Evolutionary conservation across 106 monocot species (phyloP).

Genomic region (Triglochin maritima): DNA sequence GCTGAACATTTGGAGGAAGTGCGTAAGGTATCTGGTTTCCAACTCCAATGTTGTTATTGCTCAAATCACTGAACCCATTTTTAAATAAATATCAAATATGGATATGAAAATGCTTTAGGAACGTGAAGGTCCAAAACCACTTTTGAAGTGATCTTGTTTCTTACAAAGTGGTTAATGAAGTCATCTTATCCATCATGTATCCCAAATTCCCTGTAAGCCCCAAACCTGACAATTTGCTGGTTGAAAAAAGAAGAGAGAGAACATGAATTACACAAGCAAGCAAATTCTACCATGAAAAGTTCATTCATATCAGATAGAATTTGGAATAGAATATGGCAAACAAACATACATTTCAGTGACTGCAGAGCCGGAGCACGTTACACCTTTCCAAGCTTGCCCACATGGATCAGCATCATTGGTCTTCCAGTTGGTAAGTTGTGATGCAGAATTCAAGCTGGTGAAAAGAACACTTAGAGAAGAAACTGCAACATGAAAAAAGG

Average conservation of each 20-base stretch:
- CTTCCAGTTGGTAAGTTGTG: slow-evolving; percentile 30
- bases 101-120: no score
- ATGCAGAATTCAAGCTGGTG: slow-evolving; percentile 22
- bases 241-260: neutral
- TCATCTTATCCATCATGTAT: slow-evolving; percentile 9
- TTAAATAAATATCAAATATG: no score
- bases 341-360: slow-evolving; percentile 22
- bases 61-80: slow-evolving; percentile 22
- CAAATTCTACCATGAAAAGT: neutral
- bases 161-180: slow-evolving; percentile 17
- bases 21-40: slow-evolving; percentile 17
- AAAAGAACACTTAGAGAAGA: slow-evolving; percentile 20
- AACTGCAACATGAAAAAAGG: slow-evolving; percentile 11
- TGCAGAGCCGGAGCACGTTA: slow-evolving; percentile 28
- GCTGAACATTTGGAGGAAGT: slow-evolving; percentile 23
- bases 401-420: slow-evolving; percentile 35
- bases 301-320: neutral
- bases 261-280: neutral
- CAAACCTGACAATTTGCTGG: slow-evolving; percentile 24
- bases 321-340: neutral
- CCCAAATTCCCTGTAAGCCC: slow-evolving; percentile 18
- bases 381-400: slow-evolving; percentile 37
- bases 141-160: neutral
- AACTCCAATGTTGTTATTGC: slow-evolving; percentile 27
- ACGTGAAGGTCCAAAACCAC: no score